Conservation (phyloP, 1,139 yeast species). For the Scheffersomyces illinoinensis region DNA sequence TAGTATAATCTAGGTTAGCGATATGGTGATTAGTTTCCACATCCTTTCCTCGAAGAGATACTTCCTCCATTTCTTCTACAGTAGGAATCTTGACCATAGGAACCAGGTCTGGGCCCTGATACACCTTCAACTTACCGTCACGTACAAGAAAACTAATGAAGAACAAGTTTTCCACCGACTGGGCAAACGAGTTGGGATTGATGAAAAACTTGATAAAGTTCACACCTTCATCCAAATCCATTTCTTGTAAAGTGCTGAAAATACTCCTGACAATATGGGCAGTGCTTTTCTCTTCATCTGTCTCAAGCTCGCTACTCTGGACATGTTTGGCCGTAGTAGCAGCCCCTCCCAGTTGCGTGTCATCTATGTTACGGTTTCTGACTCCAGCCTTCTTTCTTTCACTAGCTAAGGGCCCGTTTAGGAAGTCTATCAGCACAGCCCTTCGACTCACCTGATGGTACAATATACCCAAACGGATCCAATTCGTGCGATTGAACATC, state of each 20-base stretch:
- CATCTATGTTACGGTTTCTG: conserved; percentile 41
- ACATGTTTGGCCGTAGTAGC: conserved; percentile 58
- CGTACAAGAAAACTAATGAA: conserved; percentile 77
- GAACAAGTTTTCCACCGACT: conserved; percentile 81
- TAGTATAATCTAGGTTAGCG: conserved; percentile 63
- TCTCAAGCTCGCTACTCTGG: conserved; percentile 50
- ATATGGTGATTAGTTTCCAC: conserved; percentile 57
- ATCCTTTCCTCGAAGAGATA: conserved; percentile 16
- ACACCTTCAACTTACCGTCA: conserved; percentile 64
- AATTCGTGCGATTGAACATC: conserved; percentile 45
- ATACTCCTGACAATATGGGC: conserved; percentile 57
- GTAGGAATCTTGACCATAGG: conserved; percentile 30
- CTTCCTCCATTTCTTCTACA: conserved; percentile 12
- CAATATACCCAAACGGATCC: conserved; percentile 62
- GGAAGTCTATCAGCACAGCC: conserved; percentile 57
- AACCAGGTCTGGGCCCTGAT: conserved; percentile 46
- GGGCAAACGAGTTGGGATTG: conserved; percentile 75
- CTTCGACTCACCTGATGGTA: conserved; percentile 48
- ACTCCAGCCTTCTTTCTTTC: conserved; percentile 49
- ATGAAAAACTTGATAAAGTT: conserved; percentile 67
- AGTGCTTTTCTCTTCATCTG: conserved; percentile 54
- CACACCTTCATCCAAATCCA: conserved; percentile 40
- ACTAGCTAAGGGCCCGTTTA: conserved; percentile 73
- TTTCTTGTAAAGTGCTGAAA: conserved; percentile 36
- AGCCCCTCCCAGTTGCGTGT: conserved; percentile 34